Evolutionary conservation across 257 asterid genomes (phyloP), one percentile per base, ranked within the genome.

Genomic region (Mitragyna speciosa): DNA sequence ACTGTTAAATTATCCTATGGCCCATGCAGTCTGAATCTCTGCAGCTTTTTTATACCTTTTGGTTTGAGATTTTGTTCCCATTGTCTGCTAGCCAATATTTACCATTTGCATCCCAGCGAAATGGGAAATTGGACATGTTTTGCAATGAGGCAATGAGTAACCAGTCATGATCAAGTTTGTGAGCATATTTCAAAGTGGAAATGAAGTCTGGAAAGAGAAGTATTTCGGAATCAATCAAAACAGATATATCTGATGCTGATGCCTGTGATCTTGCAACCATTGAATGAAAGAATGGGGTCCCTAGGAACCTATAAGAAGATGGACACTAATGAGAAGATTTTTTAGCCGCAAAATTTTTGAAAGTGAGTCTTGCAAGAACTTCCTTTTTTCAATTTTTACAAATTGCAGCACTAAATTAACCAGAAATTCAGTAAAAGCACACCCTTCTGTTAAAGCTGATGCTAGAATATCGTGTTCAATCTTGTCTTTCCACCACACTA

Each of bases 121-220:
- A 90, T 68, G 96, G 92, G 52, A 89, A 92, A 83, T 76, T 26
- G 81, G 93, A 85, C 81, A 84, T 75, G 14, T 82, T 86, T 80
- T 78, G 85, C 24, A 94, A 85, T 30, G 88, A 87, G 67, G 97
- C 90, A 66, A 91, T 72, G 31, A 93, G 90, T 76, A 95, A 88
- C 98, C 99, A 95, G 59, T 93, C 97, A 58, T 93, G 92, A 87
- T 95, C 98, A 39, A 95, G 97, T 87, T 84, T 93, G 86, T 90
- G 92, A 75, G 90, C 93, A 82, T 81, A 73, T 66, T 79, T 86
- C 87, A 95, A 58, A 78, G 95, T 86, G 88, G 90, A 79, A 49
- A 92, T 54, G 81, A 95, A 88, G 85, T 91, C 88, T 31, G 94
- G 84, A 83, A 91, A 85, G 88, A 95, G 94, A 91, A 90, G 61